Conservation (phyloP, 1,139 yeast genomes). For the Saccharomyces hybrid region DNA sequence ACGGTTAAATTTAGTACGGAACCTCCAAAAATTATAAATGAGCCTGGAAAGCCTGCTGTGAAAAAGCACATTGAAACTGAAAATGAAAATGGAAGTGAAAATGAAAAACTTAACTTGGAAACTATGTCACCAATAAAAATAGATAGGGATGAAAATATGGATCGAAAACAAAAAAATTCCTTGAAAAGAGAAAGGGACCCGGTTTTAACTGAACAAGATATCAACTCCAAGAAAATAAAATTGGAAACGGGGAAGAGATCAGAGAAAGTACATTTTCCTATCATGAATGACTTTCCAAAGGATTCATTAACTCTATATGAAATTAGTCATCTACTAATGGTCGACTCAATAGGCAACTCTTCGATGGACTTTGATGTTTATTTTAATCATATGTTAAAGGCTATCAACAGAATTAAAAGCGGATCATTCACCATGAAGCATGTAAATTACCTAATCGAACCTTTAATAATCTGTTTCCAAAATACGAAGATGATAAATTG, state of each 20-base stretch:
- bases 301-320: conserved; percentile 17
- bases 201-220: background rate
- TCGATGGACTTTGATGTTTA: conserved; percentile 4
- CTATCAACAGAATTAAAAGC: conserved; percentile 19
- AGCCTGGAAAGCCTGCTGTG: background rate
- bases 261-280: background rate
- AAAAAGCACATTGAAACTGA: background rate
- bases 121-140: background rate
- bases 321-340: conserved; percentile 10
- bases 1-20: conserved; percentile 25
- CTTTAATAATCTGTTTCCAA: conserved; percentile 13
- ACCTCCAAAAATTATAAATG: conserved; percentile 19
- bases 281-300: conserved; percentile 7
- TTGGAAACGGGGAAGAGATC: background rate
- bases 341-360: background rate
- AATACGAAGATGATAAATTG: conserved; percentile 15
- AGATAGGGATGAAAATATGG: background rate
- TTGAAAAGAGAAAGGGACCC: background rate
- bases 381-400: conserved; percentile 15
- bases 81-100: background rate
- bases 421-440: conserved; percentile 27
- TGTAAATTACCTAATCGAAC: conserved; percentile 19
- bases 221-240: conserved; percentile 3
- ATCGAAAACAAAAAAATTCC: background rate
- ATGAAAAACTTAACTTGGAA: background rate